Conservation (phyloP, 2,329 filamentous ascomycete genomes). For the Colletotrichum salicis region DNA sequence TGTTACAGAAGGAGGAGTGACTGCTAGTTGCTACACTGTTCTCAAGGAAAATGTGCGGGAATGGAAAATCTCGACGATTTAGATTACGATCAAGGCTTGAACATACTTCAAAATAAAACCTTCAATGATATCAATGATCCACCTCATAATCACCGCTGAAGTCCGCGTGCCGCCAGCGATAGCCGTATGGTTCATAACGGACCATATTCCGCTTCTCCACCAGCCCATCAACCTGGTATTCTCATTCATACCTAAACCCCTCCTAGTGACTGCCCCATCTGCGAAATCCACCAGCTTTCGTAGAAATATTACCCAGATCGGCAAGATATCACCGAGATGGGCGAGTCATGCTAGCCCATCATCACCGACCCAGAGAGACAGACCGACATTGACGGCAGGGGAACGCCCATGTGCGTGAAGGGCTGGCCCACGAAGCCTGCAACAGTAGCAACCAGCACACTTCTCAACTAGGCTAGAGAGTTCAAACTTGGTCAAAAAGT, state of each 20-base stretch:
- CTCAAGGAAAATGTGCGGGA: no score
- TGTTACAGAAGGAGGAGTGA: no score
- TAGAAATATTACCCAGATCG: neutral
- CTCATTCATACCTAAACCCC: neutral
- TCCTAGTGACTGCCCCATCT: neutral
- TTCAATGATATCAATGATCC: no score
- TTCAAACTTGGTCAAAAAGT: no score
- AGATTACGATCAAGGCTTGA: no score
- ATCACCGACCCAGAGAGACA: neutral
- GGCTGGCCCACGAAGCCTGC: no score
- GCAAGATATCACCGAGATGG: neutral
- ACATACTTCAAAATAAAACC: no score
- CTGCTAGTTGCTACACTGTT: no score
- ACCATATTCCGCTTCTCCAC: neutral
- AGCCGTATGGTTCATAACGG: neutral
- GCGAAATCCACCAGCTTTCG: neutral
- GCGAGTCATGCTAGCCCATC: neutral
- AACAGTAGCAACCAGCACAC: no score
- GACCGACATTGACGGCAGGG: neutral
- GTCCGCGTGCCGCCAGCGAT: neutral
- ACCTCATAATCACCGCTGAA: neutral
- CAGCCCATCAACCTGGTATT: neutral
- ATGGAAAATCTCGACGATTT: no score
- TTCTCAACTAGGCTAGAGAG: no score
- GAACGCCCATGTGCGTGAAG: neutral